Conservation (phyloP, 139 green algal genomes). For the Astrephomene gubernaculifera region DNA sequence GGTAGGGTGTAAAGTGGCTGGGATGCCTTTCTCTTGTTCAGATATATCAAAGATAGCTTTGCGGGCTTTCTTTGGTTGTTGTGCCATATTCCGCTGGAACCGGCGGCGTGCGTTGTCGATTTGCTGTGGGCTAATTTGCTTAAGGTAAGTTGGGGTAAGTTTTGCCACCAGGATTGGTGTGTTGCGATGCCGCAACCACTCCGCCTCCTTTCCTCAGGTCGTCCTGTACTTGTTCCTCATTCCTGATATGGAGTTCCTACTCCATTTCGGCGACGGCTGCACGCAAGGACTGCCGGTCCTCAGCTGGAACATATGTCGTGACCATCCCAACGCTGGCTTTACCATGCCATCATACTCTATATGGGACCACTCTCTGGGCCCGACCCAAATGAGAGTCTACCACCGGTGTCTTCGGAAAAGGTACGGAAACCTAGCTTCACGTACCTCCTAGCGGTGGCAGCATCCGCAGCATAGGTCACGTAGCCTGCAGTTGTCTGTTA, state of each 20-base stretch:
- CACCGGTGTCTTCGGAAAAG: conserved; percentile 41
- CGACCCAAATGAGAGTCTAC: conserved; percentile 29
- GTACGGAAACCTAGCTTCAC: too few species aligned
- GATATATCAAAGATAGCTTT: background rate
- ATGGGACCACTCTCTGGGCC: conserved; percentile 51
- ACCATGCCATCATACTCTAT: conserved; percentile 52
- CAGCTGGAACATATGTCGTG: conserved; percentile 34
- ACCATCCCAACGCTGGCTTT: conserved; percentile 44
- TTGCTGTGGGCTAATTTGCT: background rate
- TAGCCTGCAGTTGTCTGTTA: too few species aligned
- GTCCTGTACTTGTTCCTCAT: conserved; percentile 49
- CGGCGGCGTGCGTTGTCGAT: background rate
- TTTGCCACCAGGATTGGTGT: too few species aligned
- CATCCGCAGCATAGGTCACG: too few species aligned
- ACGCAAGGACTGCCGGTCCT: conserved; percentile 7
- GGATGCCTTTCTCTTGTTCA: background rate
- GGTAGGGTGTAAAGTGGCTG: background rate
- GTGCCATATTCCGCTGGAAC: background rate
- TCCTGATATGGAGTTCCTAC: conserved; percentile 53
- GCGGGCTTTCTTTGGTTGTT: background rate
- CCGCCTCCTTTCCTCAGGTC: too few species aligned
- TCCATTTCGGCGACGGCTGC: conserved; percentile 56
- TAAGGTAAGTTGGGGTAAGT: too few species aligned
- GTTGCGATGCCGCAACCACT: too few species aligned
- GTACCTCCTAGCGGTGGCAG: too few species aligned